These are phyloP conservation scores for Trypanosoma theileri DNA, from an alignment of 208 protist species.

Conservation along the genomic window DNA sequence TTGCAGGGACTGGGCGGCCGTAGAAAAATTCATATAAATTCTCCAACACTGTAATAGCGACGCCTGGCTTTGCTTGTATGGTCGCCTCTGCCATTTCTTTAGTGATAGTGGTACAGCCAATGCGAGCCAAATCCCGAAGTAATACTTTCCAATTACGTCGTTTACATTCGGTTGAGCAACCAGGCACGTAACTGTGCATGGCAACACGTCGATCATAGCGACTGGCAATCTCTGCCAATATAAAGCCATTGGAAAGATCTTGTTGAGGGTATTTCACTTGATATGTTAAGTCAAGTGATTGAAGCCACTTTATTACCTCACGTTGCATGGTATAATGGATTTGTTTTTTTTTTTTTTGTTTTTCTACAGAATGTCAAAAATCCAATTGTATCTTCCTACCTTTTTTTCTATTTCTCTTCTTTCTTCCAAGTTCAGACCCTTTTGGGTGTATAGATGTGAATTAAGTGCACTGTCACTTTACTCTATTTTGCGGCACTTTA, in stretches of 20 bases:
- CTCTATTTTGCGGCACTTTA: no score
- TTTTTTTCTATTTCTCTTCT: background rate
- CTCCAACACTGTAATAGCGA: constrained; percentile 60
- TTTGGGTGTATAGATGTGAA: no score
- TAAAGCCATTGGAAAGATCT: constrained; percentile 95
- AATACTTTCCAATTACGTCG: constrained; percentile 90
- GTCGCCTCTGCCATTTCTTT: constrained; percentile 58
- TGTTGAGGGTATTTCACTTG: constrained; percentile 89
- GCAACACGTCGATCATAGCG: constrained; percentile 76
- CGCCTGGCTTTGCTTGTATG: constrained; percentile 55
- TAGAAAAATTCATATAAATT: constrained; percentile 84
- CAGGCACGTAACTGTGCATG: constrained; percentile 88
- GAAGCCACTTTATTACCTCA: constrained; percentile 96
- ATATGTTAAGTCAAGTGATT: constrained; percentile 91
- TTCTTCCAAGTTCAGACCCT: background rate
- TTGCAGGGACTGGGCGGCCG: constrained; percentile 36
- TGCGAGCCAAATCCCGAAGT: constrained; percentile 41
- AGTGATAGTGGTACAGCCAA: constrained; percentile 52
- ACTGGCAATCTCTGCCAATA: constrained; percentile 93
- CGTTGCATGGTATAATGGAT: constrained; percentile 60
- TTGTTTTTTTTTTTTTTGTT: background rate
- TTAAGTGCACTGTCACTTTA: no score
- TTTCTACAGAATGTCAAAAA: no score
- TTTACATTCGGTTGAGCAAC: constrained; percentile 68
- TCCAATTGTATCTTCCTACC: no score